These are phyloP conservation scores for Ogataea methanolica DNA, from an alignment of 805 yeast species.

Conservation along the genomic window DNA sequence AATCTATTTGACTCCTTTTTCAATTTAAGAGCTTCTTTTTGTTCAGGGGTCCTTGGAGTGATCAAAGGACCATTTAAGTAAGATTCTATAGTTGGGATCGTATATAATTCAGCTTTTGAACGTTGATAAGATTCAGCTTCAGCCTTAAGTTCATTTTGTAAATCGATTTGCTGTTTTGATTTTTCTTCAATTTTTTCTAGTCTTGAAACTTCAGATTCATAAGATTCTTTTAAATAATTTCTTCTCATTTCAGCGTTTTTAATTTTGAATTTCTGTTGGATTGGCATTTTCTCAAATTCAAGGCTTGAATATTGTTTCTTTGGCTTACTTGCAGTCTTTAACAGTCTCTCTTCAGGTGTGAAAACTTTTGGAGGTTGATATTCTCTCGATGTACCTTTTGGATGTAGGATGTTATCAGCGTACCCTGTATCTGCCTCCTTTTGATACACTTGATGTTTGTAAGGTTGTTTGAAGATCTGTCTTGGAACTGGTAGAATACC, in stretches of 20 bases:
- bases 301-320: slow-evolving; percentile 24
- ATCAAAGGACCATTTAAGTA: slow-evolving; percentile 65
- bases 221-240: slow-evolving; percentile 61
- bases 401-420: slow-evolving; percentile 69
- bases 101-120: slow-evolving; percentile 53
- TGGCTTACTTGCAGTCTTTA: slow-evolving; percentile 47
- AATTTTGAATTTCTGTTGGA: slow-evolving; percentile 40
- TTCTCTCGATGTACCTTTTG: slow-evolving; percentile 54
- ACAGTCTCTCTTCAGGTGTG: slow-evolving; percentile 57
- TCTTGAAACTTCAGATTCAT: slow-evolving; percentile 33
- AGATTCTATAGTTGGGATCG: slow-evolving; percentile 75
- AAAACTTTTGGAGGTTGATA: slow-evolving; percentile 49
- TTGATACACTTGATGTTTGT: slow-evolving; percentile 46
- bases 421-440: slow-evolving; percentile 56
- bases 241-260: slow-evolving; percentile 66
- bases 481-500: slow-evolving; percentile 82
- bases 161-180: slow-evolving; percentile 21
- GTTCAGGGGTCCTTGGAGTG: slow-evolving; percentile 69
- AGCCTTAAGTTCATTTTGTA: slow-evolving; percentile 21
- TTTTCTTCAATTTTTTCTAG: slow-evolving; percentile 29
- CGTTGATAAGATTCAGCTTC: slow-evolving; percentile 37
- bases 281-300: slow-evolving; percentile 33
- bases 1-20: slow-evolving; percentile 68
- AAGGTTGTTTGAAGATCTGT: slow-evolving; percentile 66
- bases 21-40: slow-evolving; percentile 47